Evolutionary conservation across 768 basidiomycete species (phyloP).

Genomic region (Dacryopinax primogenitus): DNA sequence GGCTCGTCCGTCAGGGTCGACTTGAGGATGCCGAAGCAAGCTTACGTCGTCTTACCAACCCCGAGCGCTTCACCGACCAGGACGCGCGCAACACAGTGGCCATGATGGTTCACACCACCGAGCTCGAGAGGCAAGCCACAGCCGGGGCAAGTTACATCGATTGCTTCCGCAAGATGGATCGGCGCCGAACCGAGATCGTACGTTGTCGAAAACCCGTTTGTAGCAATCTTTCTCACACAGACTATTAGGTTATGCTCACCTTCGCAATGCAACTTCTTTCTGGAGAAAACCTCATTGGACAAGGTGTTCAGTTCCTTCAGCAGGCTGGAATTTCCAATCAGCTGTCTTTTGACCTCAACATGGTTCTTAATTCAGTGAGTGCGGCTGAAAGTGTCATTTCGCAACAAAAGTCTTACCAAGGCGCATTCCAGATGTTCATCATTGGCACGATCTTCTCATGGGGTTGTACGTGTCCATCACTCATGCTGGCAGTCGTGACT

Average conservation of each 20-base stretch:
- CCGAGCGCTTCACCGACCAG: constrained; percentile 17
- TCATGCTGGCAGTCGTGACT: neutral
- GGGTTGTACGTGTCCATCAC: constrained; percentile 20
- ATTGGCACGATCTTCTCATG: constrained; percentile 27
- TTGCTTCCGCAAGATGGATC: constrained; percentile 28
- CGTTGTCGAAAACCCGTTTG: neutral
- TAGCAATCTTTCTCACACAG: neutral
- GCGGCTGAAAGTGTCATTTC: neutral
- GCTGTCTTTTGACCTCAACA: constrained; percentile 20
- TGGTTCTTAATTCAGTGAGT: constrained; percentile 17
- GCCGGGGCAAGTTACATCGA: constrained; percentile 28
- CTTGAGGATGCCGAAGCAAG: constrained; percentile 24
- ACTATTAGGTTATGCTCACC: constrained; percentile 51
- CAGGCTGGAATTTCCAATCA: constrained; percentile 21
- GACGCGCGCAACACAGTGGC: constrained; percentile 26
- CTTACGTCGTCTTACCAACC: constrained; percentile 18
- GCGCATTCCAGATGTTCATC: constrained; percentile 21
- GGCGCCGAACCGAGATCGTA: constrained; percentile 37
- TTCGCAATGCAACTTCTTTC: constrained; percentile 66
- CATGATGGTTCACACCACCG: constrained; percentile 29
- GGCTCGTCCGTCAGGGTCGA: constrained; percentile 25
- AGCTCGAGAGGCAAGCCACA: constrained; percentile 26
- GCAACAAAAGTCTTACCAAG: neutral
- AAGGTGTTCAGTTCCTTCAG: constrained; percentile 24
- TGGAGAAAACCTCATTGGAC: constrained; percentile 22